phyloP scores from a whole-genome alignment of 306 rosid species.

The Vicia faba region DNA sequence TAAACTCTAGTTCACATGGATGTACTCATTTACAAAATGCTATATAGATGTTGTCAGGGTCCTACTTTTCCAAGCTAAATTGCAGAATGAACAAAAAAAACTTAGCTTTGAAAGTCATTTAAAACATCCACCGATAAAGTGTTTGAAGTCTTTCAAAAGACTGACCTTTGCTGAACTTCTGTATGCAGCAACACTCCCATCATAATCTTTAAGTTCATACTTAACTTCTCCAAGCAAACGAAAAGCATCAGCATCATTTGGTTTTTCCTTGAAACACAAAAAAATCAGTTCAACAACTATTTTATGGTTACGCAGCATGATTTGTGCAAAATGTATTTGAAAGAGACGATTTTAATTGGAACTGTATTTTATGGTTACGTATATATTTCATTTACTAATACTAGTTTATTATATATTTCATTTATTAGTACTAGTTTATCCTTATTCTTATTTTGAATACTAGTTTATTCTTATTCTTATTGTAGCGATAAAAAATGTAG shows the following conservation, averaged over 20 bases:
- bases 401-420: too few species aligned
- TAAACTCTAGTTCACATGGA: constrained; percentile 19
- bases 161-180: constrained; percentile 70
- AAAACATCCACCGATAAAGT: constrained; percentile 21
- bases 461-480: too few species aligned
- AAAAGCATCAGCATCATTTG: constrained; percentile 74
- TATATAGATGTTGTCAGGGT: neutral
- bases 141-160: constrained; percentile 40
- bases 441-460: too few species aligned
- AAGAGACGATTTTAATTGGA: too few species aligned
- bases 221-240: constrained; percentile 95
- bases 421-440: too few species aligned
- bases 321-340: too few species aligned
- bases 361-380: too few species aligned
- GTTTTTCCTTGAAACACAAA: constrained; percentile 59
- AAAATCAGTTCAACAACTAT: constrained; percentile 15
- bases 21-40: constrained; percentile 24
- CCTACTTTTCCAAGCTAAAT: constrained; percentile 12
- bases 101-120: constrained; percentile 17
- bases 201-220: constrained; percentile 76
- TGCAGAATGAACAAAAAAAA: constrained; percentile 16
- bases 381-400: too few species aligned
- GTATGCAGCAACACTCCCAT: constrained; percentile 81
- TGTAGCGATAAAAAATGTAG: too few species aligned
- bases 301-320: constrained; percentile 23